Base-by-base conservation (phyloP, 768 basidiomycete species). In the Lentinula guzmanii region DNA sequence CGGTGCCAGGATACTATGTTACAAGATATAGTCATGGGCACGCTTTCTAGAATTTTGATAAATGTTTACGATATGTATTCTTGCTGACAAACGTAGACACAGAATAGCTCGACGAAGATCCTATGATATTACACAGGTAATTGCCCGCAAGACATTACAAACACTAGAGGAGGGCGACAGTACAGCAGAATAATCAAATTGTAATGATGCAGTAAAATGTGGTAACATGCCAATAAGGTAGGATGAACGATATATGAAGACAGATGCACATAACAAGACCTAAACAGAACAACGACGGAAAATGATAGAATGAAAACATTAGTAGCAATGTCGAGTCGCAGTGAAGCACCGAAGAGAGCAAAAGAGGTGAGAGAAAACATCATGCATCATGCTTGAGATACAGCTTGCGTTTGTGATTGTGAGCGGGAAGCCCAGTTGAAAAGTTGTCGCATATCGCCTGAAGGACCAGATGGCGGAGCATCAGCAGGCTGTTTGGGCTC, bases 401-500 rank as follows among this genome's bases (percentile, higher is more conserved):
- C 37, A 31, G 46, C 39, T 24, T 58, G 62, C 61, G 78, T 66
- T 65, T 79, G 79, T 61, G 86, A 85, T 42, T 55, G 54, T 21
- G 54, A 39, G n/a, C 87, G 81, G 61, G 84, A 86, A 53, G 89
- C 84, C 90, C 91, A 90, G 66, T 82, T 83, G 74, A 91, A 92
- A 41, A 91, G 76, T 69, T 90, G 87, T 55, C 89, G 87, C 79
- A 91, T 82, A 67, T 92, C 90, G 63, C 83, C 76, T 24, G 75
- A 71, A 52, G 82, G 85, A 33, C 84, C 76, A 18, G 75, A 71
- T 46, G 82, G 85, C 28, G 85, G 81, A 41, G 77, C 76, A 70
- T 93, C 91, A 42, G 88, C 87, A 8, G 89, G 80, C 63, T 92
- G 90, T 69, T 83, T 89, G 52, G 91, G 92, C 71, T 93, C 91